Evolutionary conservation across 306 rosid species (phyloP).

Genomic region (Begonia loranthoides): DNA sequence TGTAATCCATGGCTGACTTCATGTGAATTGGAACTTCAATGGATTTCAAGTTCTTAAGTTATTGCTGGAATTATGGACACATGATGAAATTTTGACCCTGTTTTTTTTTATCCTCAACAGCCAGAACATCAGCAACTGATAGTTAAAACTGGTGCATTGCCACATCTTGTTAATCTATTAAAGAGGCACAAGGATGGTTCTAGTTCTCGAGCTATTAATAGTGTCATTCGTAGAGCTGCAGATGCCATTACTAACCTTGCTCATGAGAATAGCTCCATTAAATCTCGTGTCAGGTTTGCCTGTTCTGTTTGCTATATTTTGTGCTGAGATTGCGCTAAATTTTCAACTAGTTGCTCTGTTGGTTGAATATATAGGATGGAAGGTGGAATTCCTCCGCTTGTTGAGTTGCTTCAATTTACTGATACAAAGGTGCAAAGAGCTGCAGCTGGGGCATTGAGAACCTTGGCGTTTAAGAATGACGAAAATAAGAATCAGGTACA

Average conservation of each 20-base stretch:
- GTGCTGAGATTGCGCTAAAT: no score
- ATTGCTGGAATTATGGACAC: no score
- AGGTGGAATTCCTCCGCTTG: slow-evolving; percentile 97
- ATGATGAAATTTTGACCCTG: no score
- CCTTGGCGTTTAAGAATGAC: slow-evolving; percentile 88
- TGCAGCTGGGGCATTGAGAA: slow-evolving; percentile 93
- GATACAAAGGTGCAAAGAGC: slow-evolving; percentile 98
- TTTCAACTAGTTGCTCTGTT: slow-evolving; percentile 2
- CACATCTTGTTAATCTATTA: slow-evolving; percentile 68
- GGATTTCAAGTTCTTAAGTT: no score
- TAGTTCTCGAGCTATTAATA: slow-evolving; percentile 56
- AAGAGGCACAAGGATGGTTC: slow-evolving; percentile 58
- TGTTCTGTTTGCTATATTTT: neutral
- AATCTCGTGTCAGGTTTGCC: slow-evolving; percentile 86
- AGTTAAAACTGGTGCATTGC: slow-evolving; percentile 74
- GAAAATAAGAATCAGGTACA: slow-evolving; percentile 90
- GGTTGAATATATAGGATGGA: slow-evolving; percentile 52
- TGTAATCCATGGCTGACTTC: no score
- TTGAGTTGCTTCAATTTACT: slow-evolving; percentile 72
- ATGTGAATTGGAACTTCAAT: no score
- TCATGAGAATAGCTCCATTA: slow-evolving; percentile 91
- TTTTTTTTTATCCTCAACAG: slow-evolving; percentile 27
- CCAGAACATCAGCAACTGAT: slow-evolving; percentile 96
- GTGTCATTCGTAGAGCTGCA: slow-evolving; percentile 98
- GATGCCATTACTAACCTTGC: slow-evolving; percentile 98